phyloP scores from a whole-genome alignment of 2,329 filamentous ascomycete species.

The Penicillium olsonii region DNA sequence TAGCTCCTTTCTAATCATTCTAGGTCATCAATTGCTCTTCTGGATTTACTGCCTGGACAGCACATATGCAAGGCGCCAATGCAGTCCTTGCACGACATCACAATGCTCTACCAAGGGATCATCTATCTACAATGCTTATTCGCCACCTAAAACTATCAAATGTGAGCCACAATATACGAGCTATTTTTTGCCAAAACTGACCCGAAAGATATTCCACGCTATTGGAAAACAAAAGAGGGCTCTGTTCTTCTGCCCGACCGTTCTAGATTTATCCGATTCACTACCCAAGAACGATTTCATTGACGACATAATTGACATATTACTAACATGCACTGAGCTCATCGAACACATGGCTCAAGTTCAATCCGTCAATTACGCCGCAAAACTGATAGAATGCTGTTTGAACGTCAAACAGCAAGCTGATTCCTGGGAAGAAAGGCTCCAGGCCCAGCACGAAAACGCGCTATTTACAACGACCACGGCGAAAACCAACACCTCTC shows the following conservation, averaged over 20 bases:
- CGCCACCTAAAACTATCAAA: conserved; percentile 18
- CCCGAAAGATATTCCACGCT: conserved; percentile 15
- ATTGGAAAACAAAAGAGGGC: conserved; percentile 17
- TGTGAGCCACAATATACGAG: conserved; percentile 1
- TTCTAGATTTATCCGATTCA: conserved; percentile 5
- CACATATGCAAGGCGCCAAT: conserved; percentile 21
- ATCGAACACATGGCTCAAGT: conserved; percentile 8
- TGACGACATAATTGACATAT: conserved; percentile 17
- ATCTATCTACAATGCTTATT: conserved; percentile 13
- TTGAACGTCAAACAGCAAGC: conserved; percentile 2
- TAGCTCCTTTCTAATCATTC: not conserved
- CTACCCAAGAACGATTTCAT: conserved; percentile 4
- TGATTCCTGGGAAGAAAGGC: conserved; percentile 8
- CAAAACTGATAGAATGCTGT: conserved; percentile 3
- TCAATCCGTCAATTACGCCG: not conserved
- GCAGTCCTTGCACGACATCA: conserved; percentile 15
- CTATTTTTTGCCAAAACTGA: not conserved
- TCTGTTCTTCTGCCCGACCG: conserved; percentile 15
- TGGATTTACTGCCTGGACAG: conserved; percentile 17
- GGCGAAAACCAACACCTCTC: not conserved
- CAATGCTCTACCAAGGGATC: conserved; percentile 7
- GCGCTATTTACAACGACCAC: not conserved
- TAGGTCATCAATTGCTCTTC: conserved; percentile 18
- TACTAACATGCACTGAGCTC: conserved; percentile 13
- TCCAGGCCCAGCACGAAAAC: not conserved